Conservation (phyloP, 805 yeast species). For the Ogataea pini region DNA sequence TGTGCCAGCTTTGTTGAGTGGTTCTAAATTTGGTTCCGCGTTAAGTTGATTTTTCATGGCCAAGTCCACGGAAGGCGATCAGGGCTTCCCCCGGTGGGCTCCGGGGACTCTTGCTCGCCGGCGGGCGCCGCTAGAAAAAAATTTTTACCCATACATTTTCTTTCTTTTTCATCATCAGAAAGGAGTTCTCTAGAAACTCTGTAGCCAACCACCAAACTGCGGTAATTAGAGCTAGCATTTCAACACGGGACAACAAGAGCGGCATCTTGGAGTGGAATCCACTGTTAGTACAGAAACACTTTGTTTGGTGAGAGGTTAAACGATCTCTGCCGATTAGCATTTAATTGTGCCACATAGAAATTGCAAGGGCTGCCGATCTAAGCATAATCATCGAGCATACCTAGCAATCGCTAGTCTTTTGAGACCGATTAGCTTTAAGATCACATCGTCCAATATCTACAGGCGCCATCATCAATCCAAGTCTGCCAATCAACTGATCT, state of each 20-base stretch:
- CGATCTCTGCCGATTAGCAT: not conserved
- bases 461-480: not conserved
- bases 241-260: constrained; percentile 3
- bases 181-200: constrained; percentile 9
- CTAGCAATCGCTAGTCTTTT: not conserved
- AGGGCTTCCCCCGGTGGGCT: not conserved
- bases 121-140: constrained; percentile 9
- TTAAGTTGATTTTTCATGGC: not conserved
- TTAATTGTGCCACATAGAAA: constrained; percentile 1
- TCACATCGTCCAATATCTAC: not conserved
- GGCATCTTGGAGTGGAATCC: not conserved
- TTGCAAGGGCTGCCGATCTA: constrained; percentile 7
- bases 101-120: constrained; percentile 1
- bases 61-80: not conserved
- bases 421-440: not conserved
- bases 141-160: constrained; percentile 11
- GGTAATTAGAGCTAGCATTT: not conserved
- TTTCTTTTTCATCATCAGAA: constrained; percentile 10
- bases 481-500: not conserved
- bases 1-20: not conserved
- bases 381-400: not conserved
- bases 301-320: constrained; percentile 1
- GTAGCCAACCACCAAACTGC: constrained; percentile 1
- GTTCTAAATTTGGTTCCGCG: constrained; percentile 5
- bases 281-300: not conserved